phyloP scores from a whole-genome alignment of 2,329 filamentous ascomycete species.

The Apiospora saccharicola region DNA sequence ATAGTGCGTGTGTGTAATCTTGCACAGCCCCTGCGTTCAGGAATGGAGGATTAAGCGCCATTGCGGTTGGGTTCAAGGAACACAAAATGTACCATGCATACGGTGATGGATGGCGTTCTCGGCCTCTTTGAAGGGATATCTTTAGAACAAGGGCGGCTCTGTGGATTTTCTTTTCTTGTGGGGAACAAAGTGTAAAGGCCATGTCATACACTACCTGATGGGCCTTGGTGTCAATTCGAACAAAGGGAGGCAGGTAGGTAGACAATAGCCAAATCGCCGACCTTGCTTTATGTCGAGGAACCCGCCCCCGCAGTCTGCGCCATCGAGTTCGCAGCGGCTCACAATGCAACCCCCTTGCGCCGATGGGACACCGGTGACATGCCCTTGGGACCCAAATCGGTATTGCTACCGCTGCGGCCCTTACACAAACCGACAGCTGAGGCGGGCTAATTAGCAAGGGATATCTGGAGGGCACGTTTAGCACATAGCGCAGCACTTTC shows the following conservation, averaged over 20 bases:
- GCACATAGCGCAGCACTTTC: background rate
- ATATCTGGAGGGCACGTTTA: background rate
- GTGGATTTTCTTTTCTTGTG: background rate
- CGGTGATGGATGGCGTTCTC: background rate
- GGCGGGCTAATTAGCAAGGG: background rate
- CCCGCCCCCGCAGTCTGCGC: background rate
- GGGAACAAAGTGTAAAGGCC: background rate
- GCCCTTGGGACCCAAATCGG: background rate
- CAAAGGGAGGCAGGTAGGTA: background rate
- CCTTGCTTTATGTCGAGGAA: background rate
- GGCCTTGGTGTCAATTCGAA: background rate
- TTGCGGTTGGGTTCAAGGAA: background rate
- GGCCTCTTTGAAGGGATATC: slow-evolving; percentile 19
- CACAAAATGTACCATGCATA: background rate
- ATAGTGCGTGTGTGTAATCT: background rate
- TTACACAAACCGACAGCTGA: background rate
- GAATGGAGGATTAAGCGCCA: background rate
- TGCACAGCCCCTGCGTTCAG: background rate
- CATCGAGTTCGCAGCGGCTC: slow-evolving; percentile 8
- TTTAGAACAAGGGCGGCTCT: slow-evolving; percentile 13
- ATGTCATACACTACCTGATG: background rate
- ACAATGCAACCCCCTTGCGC: background rate
- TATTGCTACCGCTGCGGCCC: background rate
- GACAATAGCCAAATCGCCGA: background rate
- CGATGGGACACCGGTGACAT: background rate